Evolutionary conservation across 2,329 filamentous ascomycete species (phyloP), one percentile per base, ranked within the genome.

Genomic region (Chaetomium globosum): DNA sequence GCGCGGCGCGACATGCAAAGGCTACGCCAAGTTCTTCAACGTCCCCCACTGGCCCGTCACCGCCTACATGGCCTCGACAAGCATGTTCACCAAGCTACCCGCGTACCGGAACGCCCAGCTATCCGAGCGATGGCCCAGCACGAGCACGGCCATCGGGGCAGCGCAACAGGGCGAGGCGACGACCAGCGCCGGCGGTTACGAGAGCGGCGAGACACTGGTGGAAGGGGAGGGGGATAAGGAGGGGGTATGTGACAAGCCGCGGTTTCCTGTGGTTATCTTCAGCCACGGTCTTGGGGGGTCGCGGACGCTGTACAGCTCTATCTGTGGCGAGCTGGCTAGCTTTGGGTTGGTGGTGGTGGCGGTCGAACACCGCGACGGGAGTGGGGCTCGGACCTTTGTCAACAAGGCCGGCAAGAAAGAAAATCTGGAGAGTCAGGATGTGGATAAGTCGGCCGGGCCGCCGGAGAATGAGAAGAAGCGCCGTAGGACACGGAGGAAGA

Each of bases 261-360:
- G 68, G 4, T 89, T 89, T 65, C 87, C 87, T 1, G 76, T 89
- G 26, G 78, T 90, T 39, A 79, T 90, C 26, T 90, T 90, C 74
- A 88, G 85, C 70, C 87, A 90, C 74, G 87, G 87, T 0, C 75
- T 90, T 6, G 86, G 87, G 5, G 87, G 86, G 0, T 88, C 85
- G 1, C 77, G 86, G 55, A 88, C 86, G 2, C 83, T 82, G 67
- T 89, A 88, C 71, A 87, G 84, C 21, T 81, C 82, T 19, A 78
- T 89, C 1, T 89, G 87, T 69, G 85, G 87, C 8, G 86, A 90
- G 68, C 84, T 90, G 68, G 87, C 87, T 0, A 87, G 85, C 71
- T 86, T 88, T 69, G 86, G 87, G 0, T 88, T 89, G 69, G 78
- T 90, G 0, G 86, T 90, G 0, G 82, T 86, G 39, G 85, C 86